Conservation (phyloP, 2,329 filamentous ascomycete genomes). For the Clarireedia homoeocarpa region DNA sequence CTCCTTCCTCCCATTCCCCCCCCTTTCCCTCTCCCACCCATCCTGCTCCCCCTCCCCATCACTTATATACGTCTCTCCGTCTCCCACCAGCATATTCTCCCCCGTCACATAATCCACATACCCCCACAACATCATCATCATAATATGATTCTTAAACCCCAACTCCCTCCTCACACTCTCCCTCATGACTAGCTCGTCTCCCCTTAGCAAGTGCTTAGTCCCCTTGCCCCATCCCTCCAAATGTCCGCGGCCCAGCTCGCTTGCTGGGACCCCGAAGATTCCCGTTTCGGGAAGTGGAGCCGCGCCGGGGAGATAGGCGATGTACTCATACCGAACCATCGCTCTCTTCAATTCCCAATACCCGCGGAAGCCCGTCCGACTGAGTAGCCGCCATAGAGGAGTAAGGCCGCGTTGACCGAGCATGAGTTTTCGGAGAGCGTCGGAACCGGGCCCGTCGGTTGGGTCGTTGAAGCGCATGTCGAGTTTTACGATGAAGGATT, state of each 20-base stretch:
- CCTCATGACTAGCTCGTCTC: constrained; percentile 50
- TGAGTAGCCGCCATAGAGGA: constrained; percentile 52
- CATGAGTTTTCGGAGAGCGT: constrained; percentile 47
- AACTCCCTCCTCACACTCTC: constrained; percentile 48
- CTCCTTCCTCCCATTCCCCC: neutral
- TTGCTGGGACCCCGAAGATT: constrained; percentile 39
- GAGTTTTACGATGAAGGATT: constrained; percentile 64
- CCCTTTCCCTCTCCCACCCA: neutral
- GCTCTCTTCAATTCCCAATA: constrained; percentile 46
- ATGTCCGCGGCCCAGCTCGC: constrained; percentile 44
- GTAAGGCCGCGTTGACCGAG: constrained; percentile 50
- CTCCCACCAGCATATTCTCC: constrained; percentile 41
- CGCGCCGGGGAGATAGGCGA: constrained; percentile 12
- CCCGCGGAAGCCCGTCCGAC: constrained; percentile 43
- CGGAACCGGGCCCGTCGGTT: constrained; percentile 42
- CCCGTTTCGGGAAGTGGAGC: constrained; percentile 31
- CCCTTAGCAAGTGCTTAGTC: constrained; percentile 39
- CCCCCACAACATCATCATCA: constrained; percentile 56
- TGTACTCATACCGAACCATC: constrained; percentile 50
- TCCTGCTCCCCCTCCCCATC: constrained; percentile 34
- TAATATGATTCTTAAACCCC: constrained; percentile 43
- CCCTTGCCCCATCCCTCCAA: constrained; percentile 50
- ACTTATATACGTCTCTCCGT: constrained; percentile 44
- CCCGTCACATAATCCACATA: constrained; percentile 47
- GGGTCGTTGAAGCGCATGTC: constrained; percentile 62